Evolutionary conservation across 805 yeast species (phyloP), one percentile per base, ranked within the genome.

Genomic region (Hyphopichia homilentoma): DNA sequence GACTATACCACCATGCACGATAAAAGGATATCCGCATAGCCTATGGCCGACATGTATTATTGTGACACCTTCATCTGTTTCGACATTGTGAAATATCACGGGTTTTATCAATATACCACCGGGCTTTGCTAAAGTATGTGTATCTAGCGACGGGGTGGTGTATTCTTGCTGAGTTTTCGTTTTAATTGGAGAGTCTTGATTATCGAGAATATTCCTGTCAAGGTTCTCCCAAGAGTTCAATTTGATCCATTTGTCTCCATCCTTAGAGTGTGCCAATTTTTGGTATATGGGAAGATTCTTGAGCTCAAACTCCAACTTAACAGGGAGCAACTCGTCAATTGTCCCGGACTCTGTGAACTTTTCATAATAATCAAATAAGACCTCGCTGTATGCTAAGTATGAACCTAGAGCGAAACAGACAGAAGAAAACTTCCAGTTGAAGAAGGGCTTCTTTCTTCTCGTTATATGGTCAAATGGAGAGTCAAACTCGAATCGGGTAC

Each of bases 1-100:
- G 19, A 88, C 53, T 18, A 89, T 75, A 0, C 97, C 97, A 3
- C 97, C 97, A 52, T 88, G 97, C 3, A 86, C 73, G 13, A 89
- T 59, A 45, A 85, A 81, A 2, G 96, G 97, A 52, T 82, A 88
- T 1, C 97, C 97, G 26, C 90, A 79, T 14, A 88, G 56, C 39
- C 73, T 73, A 49, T 81, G 77, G 0, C 97, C 96, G 32, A 83
- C 68, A 51, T 86, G 94, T 16, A 85, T 66, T 5, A 87, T 69
- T 0, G 86, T 73, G 1, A 84, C 68, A 0, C 81, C 71, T 43
- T 84, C 83, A 32, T 70, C 68, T 1, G 75, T 71, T 9, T 62
- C 54, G 2, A 70, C 61, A 38, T 81, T 75, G 41, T 74, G 75
- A 46, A 82, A 84, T 9, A 84, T 68, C 16, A 78, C 62, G 1